phyloP scores from a whole-genome alignment of 2,329 filamentous ascomycete species.

The Torrubiella hemipterigena region DNA sequence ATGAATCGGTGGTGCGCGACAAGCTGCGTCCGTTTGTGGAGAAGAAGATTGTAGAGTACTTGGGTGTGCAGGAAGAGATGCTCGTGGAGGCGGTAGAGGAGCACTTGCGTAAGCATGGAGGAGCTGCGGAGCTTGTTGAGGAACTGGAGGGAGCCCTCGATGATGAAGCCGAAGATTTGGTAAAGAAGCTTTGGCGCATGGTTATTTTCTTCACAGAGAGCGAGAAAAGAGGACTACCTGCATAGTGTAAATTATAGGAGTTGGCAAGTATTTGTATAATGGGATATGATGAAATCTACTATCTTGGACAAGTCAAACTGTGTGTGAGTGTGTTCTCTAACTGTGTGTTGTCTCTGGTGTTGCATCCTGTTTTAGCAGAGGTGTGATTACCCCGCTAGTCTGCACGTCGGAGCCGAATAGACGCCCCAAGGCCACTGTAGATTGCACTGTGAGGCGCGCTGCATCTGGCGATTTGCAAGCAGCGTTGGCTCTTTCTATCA shows the following conservation, averaged over 20 bases:
- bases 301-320: too few relatives aligned
- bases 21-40: constrained; percentile 91
- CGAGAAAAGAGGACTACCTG: constrained; percentile 76
- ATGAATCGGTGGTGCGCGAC: constrained; percentile 67
- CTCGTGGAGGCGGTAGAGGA: constrained; percentile 87
- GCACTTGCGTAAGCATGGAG: constrained; percentile 63
- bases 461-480: too few relatives aligned
- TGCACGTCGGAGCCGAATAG: too few relatives aligned
- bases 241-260: constrained; percentile 25
- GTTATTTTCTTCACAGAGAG: constrained; percentile 95
- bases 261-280: background rate
- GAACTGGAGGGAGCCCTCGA: constrained; percentile 81
- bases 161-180: constrained; percentile 85
- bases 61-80: constrained; percentile 93
- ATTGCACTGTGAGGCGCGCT: too few relatives aligned
- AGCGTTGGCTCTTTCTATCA: too few relatives aligned
- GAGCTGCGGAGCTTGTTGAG: constrained; percentile 70
- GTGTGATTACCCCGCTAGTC: too few relatives aligned
- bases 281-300: background rate
- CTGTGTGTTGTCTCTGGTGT: too few relatives aligned
- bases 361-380: too few relatives aligned
- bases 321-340: too few relatives aligned
- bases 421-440: too few relatives aligned
- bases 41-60: constrained; percentile 94
- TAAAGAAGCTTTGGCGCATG: constrained; percentile 97